Evolutionary conservation across 352 stramenopile species (phyloP).

Genomic region (Pythium dissotocum): DNA sequence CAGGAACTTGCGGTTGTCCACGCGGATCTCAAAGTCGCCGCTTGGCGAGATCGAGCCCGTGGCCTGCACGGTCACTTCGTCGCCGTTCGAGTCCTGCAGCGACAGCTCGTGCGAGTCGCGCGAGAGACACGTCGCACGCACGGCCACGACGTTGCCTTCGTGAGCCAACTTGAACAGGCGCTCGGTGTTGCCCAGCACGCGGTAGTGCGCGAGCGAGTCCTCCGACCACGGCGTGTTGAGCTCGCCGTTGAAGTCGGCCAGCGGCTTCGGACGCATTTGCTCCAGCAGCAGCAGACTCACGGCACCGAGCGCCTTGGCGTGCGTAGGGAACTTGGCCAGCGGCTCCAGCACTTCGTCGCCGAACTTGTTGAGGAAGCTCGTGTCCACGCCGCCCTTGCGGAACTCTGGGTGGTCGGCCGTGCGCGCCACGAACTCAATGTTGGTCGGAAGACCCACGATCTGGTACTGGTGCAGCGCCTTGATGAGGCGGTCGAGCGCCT

Average conservation of each 20-base stretch:
- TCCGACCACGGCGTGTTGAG: slow-evolving; percentile 62
- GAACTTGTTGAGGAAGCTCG: slow-evolving; percentile 93
- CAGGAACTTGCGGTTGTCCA: slow-evolving; percentile 64
- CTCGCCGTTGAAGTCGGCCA: slow-evolving; percentile 43
- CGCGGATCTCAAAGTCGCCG: slow-evolving; percentile 69
- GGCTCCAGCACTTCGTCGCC: slow-evolving; percentile 79
- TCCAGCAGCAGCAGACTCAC: slow-evolving; percentile 76
- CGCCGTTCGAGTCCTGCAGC: slow-evolving; percentile 23
- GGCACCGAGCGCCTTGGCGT: slow-evolving; percentile 74
- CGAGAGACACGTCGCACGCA: slow-evolving; percentile 45
- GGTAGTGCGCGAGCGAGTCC: slow-evolving; percentile 54
- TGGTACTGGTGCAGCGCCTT: slow-evolving; percentile 90
- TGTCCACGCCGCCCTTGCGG: slow-evolving; percentile 88
- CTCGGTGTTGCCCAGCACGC: slow-evolving; percentile 56
- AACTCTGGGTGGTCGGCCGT: slow-evolving; percentile 90
- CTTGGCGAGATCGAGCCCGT: slow-evolving; percentile 35
- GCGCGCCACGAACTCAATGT: slow-evolving; percentile 93
- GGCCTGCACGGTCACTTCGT: slow-evolving; percentile 29
- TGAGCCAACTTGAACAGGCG: slow-evolving; percentile 53
- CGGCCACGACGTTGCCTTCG: slow-evolving; percentile 38
- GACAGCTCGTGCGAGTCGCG: slow-evolving; percentile 47
- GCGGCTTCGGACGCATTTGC: slow-evolving; percentile 38
- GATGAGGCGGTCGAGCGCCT: slow-evolving; percentile 84
- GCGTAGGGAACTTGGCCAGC: slow-evolving; percentile 45
- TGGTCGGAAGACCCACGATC: slow-evolving; percentile 92